Evolutionary conservation across 495 filamentous ascomycete species (phyloP).

Genomic region (Daldinia caldariorum): DNA sequence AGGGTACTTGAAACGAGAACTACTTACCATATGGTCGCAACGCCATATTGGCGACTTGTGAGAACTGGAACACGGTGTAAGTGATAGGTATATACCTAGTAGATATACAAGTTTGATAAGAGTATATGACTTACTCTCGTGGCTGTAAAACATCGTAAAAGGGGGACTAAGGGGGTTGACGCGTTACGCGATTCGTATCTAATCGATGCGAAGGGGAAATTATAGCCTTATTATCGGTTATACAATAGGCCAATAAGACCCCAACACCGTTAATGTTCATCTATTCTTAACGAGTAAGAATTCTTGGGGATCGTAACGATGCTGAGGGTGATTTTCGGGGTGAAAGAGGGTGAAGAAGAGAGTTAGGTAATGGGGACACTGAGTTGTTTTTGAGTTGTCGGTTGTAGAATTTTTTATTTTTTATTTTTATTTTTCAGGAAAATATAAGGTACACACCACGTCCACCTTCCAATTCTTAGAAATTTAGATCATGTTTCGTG

Average conservation of each 20-base stretch:
- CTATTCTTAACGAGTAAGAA: neutral
- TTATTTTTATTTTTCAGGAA: neutral
- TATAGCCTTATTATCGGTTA: neutral
- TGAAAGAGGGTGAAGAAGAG: neutral
- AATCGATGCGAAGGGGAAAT: neutral
- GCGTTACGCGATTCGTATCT: slow-evolving; percentile 2
- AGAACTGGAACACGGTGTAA: slow-evolving; percentile 68
- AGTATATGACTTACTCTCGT: slow-evolving; percentile 72
- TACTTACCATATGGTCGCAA: slow-evolving; percentile 91
- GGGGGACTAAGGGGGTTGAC: slow-evolving; percentile 4
- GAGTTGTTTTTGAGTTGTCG: neutral
- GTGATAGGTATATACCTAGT: slow-evolving; percentile 17
- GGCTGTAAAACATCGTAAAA: slow-evolving; percentile 85
- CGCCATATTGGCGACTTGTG: slow-evolving; percentile 85
- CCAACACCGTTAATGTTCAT: neutral
- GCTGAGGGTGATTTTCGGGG: neutral
- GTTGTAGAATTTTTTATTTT: neutral
- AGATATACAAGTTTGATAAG: slow-evolving; percentile 6
- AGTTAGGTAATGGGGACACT: neutral
- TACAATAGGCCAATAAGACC: neutral
- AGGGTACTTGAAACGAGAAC: neutral
- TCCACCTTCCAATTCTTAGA: neutral
- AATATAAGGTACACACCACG: neutral
- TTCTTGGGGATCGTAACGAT: neutral
- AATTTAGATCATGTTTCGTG: neutral